A percentile compares a stretch with the other conserved stretches of the same genome.
These are phyloP conservation scores for Mycogone perniciosa DNA, from an alignment of 2,329 filamentous ascomycete genomes.

Conservation along the genomic window DNA sequence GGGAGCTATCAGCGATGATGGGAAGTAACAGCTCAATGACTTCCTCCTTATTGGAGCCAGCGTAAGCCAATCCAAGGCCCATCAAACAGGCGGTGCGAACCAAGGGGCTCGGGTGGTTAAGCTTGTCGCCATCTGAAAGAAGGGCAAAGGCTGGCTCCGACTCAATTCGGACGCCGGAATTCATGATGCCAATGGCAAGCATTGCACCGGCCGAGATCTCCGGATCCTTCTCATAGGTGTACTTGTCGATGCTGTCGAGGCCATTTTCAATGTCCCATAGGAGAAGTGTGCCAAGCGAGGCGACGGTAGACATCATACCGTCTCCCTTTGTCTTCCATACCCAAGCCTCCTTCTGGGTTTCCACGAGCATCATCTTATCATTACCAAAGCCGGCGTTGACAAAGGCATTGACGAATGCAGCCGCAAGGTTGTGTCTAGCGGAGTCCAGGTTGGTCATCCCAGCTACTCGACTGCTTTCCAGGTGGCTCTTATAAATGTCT, in stretches of 20 bases:
- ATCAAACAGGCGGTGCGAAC: conserved; percentile 85
- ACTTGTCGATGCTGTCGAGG: conserved; percentile 89
- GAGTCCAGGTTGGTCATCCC: conserved; percentile 94
- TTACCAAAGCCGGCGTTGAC: conserved; percentile 93
- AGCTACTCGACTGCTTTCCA: conserved; percentile 89
- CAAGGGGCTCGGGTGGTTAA: conserved; percentile 69
- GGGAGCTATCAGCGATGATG: conserved; percentile 73
- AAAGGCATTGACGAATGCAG: conserved; percentile 94
- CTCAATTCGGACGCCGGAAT: conserved; percentile 82
- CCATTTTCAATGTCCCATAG: conserved; percentile 92
- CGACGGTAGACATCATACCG: conserved; percentile 93
- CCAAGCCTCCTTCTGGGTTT: conserved; percentile 85
- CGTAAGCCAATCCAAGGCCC: conserved; percentile 91
- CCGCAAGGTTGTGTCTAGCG: conserved; percentile 89
- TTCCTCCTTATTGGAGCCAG: conserved; percentile 86
- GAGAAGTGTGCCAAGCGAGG: conserved; percentile 84
- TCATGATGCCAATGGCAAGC: conserved; percentile 92
- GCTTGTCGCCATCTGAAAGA: conserved; percentile 70
- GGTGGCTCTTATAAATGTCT: conserved; percentile 98
- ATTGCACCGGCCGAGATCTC: conserved; percentile 84
- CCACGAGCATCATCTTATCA: conserved; percentile 95
- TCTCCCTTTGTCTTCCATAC: conserved; percentile 99
- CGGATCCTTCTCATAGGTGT: conserved; percentile 76
- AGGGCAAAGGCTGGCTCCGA: conserved; percentile 86
- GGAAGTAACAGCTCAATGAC: conserved; percentile 80